These are phyloP conservation scores for Candida sonorensis DNA, from an alignment of 805 yeast species.

Conservation along the genomic window DNA sequence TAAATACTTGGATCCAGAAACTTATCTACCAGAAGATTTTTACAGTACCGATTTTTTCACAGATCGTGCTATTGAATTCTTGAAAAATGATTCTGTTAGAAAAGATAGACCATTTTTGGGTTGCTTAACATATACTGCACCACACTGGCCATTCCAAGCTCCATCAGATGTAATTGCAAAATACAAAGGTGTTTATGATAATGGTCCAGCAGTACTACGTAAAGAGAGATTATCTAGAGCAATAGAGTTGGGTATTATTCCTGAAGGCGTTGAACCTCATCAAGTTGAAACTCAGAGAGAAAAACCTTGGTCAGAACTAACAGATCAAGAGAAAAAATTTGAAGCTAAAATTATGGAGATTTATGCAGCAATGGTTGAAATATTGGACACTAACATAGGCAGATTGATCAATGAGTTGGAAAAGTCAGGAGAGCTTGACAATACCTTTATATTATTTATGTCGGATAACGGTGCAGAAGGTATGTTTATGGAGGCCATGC, in stretches of 20 bases:
- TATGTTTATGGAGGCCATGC: conserved; percentile 43
- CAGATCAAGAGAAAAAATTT: conserved; percentile 28
- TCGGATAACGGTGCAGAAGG: conserved; percentile 66
- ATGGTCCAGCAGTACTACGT: conserved; percentile 42
- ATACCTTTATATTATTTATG: conserved; percentile 52
- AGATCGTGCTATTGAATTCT: conserved; percentile 33
- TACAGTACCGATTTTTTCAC: conserved; percentile 41
- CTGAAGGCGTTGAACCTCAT: conserved; percentile 38
- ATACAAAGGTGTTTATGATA: conserved; percentile 40
- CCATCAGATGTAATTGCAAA: conserved; percentile 40
- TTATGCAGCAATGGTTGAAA: conserved; percentile 61
- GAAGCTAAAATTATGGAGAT: conserved; percentile 45
- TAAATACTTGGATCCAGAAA: conserved; percentile 28
- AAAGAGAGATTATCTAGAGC: conserved; percentile 33
- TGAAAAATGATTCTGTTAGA: conserved; percentile 26
- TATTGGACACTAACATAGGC: conserved; percentile 46
- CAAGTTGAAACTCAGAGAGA: conserved; percentile 34
- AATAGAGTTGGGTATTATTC: conserved; percentile 38
- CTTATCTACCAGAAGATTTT: conserved; percentile 37
- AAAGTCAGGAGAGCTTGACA: conserved; percentile 37
- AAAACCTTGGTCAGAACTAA: conserved; percentile 37
- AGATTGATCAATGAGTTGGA: conserved; percentile 37
- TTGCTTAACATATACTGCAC: conserved; percentile 52
- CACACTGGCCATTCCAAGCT: conserved; percentile 64
- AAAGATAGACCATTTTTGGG: conserved; percentile 48